Percentiles rank a stretch among this genome's conserved stretches.
phyloP scores from a whole-genome alignment of 2,329 filamentous ascomycete species.

The Cladosporium sp. region DNA sequence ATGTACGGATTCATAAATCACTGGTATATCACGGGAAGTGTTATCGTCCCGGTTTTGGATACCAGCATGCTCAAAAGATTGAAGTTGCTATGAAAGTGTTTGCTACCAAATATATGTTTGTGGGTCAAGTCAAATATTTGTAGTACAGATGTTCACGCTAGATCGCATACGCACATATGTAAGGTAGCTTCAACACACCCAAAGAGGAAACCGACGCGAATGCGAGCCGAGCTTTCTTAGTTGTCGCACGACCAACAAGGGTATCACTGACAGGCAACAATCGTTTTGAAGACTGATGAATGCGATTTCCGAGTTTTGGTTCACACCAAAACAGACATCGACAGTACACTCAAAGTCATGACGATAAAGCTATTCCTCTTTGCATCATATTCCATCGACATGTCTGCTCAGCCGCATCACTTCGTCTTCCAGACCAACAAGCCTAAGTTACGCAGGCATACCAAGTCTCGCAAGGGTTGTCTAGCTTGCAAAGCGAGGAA shows the following conservation, averaged over 20 bases:
- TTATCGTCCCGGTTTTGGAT: too few species aligned
- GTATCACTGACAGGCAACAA: background rate
- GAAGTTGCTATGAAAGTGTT: too few species aligned
- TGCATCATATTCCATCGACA: background rate
- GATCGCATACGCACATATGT: background rate
- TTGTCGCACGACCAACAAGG: background rate
- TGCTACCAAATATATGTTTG: too few species aligned
- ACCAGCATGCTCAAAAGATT: too few species aligned
- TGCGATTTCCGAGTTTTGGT: background rate
- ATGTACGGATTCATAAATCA: too few species aligned
- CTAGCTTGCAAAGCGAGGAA: slow-evolving; percentile 4
- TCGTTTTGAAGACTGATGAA: background rate
- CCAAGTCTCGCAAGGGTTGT: slow-evolving; percentile 7
- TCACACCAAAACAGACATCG: background rate
- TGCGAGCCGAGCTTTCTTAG: background rate
- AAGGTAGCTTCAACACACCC: background rate
- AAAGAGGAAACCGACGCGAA: slow-evolving; percentile 2
- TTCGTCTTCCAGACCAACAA: background rate
- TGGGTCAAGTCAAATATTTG: too few species aligned
- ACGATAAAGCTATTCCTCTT: background rate
- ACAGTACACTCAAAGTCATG: background rate
- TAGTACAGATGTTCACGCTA: background rate
- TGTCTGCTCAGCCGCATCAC: background rate
- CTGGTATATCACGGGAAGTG: too few species aligned
- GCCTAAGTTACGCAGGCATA: background rate